Conservation (phyloP, 1,139 yeast genomes). For the Geotrichum aggregatum region DNA sequence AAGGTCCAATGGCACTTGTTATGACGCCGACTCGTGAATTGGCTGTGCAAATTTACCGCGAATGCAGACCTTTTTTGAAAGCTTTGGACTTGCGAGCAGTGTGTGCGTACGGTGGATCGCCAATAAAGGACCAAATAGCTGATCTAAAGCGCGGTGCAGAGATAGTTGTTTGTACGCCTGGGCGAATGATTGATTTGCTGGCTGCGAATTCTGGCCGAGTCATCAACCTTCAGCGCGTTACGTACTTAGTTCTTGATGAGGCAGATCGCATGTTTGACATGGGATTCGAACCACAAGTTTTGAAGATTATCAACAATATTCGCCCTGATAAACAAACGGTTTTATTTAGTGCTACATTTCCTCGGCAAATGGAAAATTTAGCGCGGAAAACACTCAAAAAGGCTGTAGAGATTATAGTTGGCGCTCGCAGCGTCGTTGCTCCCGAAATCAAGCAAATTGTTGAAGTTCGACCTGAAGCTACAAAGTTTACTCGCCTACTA, state of each 20-base stretch:
- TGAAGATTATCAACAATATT: conserved; percentile 68
- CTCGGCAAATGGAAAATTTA: conserved; percentile 65
- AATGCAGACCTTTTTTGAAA: conserved; percentile 56
- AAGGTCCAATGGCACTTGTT: conserved; percentile 77
- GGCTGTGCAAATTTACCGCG: conserved; percentile 77
- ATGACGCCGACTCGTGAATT: conserved; percentile 92
- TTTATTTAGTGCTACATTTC: conserved; percentile 91
- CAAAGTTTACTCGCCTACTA: conserved; percentile 54
- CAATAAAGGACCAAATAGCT: conserved; percentile 76
- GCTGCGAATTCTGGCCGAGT: conserved; percentile 82
- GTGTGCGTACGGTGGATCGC: conserved; percentile 94
- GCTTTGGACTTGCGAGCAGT: conserved; percentile 52
- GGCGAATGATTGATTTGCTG: conserved; percentile 82
- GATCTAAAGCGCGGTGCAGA: conserved; percentile 76
- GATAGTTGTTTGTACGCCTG: conserved; percentile 90
- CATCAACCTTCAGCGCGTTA: conserved; percentile 61
- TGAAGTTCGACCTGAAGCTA: conserved; percentile 49
- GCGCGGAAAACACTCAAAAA: conserved; percentile 59
- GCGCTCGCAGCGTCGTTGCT: conserved; percentile 79
- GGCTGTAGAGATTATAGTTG: conserved; percentile 77
- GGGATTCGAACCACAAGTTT: conserved; percentile 97
- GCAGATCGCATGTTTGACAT: conserved; percentile 96
- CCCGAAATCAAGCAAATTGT: conserved; percentile 73
- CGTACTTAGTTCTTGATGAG: conserved; percentile 86
- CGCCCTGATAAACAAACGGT: conserved; percentile 92